Evolutionary conservation across 129 eudicot species (phyloP).

Genomic region (Helianthus annuus): HanXRQr2.0-SUNRISE NC_035448.2:101472565-101473064

Average conservation of each 20-base stretch:
- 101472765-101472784: conserved; percentile 14
- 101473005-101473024: conserved; percentile 66
- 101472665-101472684: conserved; percentile 25
- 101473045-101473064: conserved; percentile 99
- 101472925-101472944: conserved; percentile 42
- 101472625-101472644: conserved; percentile 23
- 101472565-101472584: too few relatives aligned
- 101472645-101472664: conserved; percentile 20
- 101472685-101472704: conserved; percentile 16
- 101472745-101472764: conserved; percentile 18
- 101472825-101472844: conserved; percentile 7
- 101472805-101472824: conserved; percentile 29
- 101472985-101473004: conserved; percentile 81
- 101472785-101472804: conserved; percentile 10
- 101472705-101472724: conserved; percentile 10
- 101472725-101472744: conserved; percentile 16
- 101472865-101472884: too few relatives aligned
- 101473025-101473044: conserved; percentile 65
- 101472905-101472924: conserved; percentile 83
- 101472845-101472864: conserved; percentile 28
- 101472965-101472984: conserved; percentile 97
- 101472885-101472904: conserved; percentile 98
- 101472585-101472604: too few relatives aligned
- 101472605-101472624: conserved; percentile 13
- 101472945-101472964: conserved; percentile 92